Evolutionary conservation across 306 rosid species (phyloP), one percentile per base, ranked within the genome.

Genomic region (Cucurbita maxima): DNA sequence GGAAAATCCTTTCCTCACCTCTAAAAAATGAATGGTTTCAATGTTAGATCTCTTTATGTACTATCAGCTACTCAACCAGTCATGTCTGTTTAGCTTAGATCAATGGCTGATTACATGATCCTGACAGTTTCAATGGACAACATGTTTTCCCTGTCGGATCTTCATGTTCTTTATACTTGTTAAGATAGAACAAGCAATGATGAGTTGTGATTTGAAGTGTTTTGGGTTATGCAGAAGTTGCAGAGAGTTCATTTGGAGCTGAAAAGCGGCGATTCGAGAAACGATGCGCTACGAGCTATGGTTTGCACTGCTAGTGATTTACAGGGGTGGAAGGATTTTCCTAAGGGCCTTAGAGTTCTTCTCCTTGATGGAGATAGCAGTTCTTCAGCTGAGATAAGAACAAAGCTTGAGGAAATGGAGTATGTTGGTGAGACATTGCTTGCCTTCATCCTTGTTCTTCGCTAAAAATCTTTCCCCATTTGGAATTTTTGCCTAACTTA

Each of bases 251-350:
- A 76, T 87, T 52, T 81, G 81, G 53, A 56, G 83, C 47, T 82
- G 77, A 60, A 74, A 30, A 76, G 74, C 54, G 58, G 79, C 70
- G 81, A 81, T 71, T 80, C 55, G 87, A 90, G 92, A 86, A 89
- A 91, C 79, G 90, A 91, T 95, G 99, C 97, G 86, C 89, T 83
- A 84, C 92, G 91, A 95, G 96, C 97, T 86, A 95, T 95, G 99
- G 97, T 95, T 91, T 95, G 91, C 87, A 88, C 91, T 78, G 90
- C 96, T 71, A 88, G 83, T 85, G 97, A 91, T 87, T 83, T 95
- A 82, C 96, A 91, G 53, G 86, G 77, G 70, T 95, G 97, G 99
- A 88, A 91, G 69, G 97, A 95, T 83, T 95, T 95, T 72, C 99
- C 99, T 2, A 91, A 91, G 78, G 97, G 96, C 25, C 99, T 95